Evolutionary conservation across 140 eudicot species (phyloP), one percentile per base, ranked within the genome.

Genomic region (Erigeron philadelphicus): DNA sequence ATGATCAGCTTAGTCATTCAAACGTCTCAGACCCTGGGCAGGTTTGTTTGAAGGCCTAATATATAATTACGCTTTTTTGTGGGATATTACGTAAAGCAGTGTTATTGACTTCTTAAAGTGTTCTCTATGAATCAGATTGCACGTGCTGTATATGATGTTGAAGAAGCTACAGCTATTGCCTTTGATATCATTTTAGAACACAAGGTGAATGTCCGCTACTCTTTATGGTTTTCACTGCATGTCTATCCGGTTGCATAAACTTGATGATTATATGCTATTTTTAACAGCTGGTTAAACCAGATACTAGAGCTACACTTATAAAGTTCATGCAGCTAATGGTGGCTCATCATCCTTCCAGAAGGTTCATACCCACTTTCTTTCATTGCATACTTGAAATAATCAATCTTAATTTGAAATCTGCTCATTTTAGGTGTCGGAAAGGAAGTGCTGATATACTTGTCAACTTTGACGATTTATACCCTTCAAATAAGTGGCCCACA

Each of bases 381-480:
- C 54, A 38, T 18, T 52, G 66, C 54, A 11, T 64, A 31, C 19
- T 23, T 59, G 41, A 58, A 3, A 46, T 80, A 38, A 54, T 48
- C 59, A 1, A 25, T 72, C 57, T 54, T 68, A 11, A 66, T 66
- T 9, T 25, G 35, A 43, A 72, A 11, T 77, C 53, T 71, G 79
- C 4, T 16, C 7, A 67, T 71, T 66, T 25, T 67, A 92, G 98
- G 82, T 92, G 98, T 72, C 96, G 98, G 12, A 82, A 72, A 75
- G 98, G 96, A 79, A 83, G 88, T 78, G 96, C 98, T 66, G 88
- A 92, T 65, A 77, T 92, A 71, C 96, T 92, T 9, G 88, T 88
- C 42, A 79, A 89, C 78, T 88, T 92, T 79, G 95, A 92, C 19
- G 88, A 84, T 70, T 77, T 92, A 74, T 74, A 77, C 75, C 92